Base-by-base conservation (phyloP, 805 yeast genomes). In the Saturnispora bothae region DNA sequence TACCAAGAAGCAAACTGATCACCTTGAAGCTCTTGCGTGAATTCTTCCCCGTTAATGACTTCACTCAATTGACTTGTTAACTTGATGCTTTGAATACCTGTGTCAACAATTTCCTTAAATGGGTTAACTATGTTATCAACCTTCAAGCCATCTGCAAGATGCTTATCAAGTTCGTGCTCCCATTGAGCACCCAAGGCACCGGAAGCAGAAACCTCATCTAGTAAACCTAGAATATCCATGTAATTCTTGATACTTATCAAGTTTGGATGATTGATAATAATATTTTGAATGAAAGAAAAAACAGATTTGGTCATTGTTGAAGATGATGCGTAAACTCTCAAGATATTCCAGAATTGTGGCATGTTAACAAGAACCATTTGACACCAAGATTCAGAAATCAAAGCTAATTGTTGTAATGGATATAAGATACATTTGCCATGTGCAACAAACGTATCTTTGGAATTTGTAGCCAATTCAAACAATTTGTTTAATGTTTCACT, bases 131-230 rank as follows among this genome's bases (percentile, higher is more conserved):
- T 48, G 39, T 57, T 58, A 19, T 61, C 65, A 9, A 63, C 60
- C 25, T 62, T 61, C 42, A 66, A 68, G 0, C 71, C 74, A 27
- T 65, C 60, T 19, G 60, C 60, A 10, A 61, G 52, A 31, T 68
- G 50, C 16, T 58, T 55, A 28, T 70, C 79, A 39, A 64, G 64
- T 40, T 75, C 81, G 44, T 75, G 79, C 54, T 83, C 92, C 71
- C 75, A 75, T 51, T 76, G 82, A 3, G 83, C 76, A 5, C 85
- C 89, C 38, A 78, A 63, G 0, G 92, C 85, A 7, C 94, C 94
- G 33, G 79, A 73, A 1, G 89, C 81, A 0, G 92, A 80, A 14
- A 83, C 69, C 46, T 83, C 94, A 56, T 83, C 94, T 23, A 83
- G 56, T 8, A 82, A 57, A 0, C 89, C 92, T 27, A 83, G 61